These are phyloP conservation scores for Pseudogymnoascus sp. DNA, from an alignment of 2,329 filamentous ascomycete genomes.

Conservation along the genomic window DNA sequence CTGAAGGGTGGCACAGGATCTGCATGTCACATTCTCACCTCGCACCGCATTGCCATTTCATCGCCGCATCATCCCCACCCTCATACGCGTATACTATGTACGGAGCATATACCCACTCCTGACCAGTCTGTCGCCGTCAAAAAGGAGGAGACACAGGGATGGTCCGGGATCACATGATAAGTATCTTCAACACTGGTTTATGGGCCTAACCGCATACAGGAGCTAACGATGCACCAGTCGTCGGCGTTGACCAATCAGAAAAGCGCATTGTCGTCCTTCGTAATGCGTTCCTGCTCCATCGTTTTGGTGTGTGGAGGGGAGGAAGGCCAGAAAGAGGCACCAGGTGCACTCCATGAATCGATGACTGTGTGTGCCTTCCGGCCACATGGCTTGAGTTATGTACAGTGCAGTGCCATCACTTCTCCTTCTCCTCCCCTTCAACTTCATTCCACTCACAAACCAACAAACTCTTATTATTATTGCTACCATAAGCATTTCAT, in stretches of 20 bases:
- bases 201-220: neutral
- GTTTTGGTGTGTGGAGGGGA: neutral
- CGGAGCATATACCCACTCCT: neutral
- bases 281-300: conserved; percentile 1
- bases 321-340: neutral
- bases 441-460: neutral
- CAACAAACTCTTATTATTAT: neutral
- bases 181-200: neutral
- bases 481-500: conserved; percentile 5
- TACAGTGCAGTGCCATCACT: neutral
- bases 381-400: neutral
- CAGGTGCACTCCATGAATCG: neutral
- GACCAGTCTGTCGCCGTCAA: neutral
- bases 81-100: neutral
- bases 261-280: neutral
- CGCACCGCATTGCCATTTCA: neutral
- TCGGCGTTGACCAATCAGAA: neutral
- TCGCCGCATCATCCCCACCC: neutral
- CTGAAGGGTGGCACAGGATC: neutral
- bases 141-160: neutral
- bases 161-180: neutral
- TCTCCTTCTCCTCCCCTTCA: neutral
- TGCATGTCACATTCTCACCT: conserved; percentile 6
- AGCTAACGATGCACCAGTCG: neutral
- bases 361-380: conserved; percentile 6